Evolutionary conservation across 1,284 basidiomycete genomes (phyloP).

Genomic region (Cutaneotrichosporon daszewskae): DNA sequence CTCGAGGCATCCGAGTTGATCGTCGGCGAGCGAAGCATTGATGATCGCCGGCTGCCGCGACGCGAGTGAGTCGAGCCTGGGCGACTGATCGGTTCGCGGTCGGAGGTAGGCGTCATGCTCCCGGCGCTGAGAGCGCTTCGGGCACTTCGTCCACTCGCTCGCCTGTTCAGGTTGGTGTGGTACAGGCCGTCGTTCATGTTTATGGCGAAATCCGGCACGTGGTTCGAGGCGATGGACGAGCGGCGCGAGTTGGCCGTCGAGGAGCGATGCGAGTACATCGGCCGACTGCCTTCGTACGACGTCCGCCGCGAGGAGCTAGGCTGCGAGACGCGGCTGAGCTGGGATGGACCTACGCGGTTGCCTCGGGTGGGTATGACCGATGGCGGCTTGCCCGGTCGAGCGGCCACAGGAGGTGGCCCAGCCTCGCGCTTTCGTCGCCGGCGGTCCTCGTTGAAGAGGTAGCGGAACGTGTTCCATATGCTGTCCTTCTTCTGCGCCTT

Average conservation of each 20-base stretch:
- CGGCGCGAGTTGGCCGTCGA: slow-evolving; percentile 47
- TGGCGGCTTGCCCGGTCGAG: slow-evolving; percentile 5
- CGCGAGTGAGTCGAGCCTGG: slow-evolving; percentile 33
- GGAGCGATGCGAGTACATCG: slow-evolving; percentile 39
- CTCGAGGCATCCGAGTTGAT: slow-evolving; percentile 21
- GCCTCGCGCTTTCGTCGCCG: slow-evolving; percentile 42
- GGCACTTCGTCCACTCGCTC: slow-evolving; percentile 15
- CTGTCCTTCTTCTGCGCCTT: slow-evolving; percentile 39
- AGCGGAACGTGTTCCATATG: slow-evolving; percentile 49
- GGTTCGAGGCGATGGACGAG: slow-evolving; percentile 41
- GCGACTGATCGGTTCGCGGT: slow-evolving; percentile 34
- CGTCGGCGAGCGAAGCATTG: slow-evolving; percentile 28
- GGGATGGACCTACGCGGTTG: slow-evolving; percentile 23
- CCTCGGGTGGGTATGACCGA: slow-evolving; percentile 34
- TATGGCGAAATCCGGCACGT: slow-evolving; percentile 28
- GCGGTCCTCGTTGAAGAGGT: slow-evolving; percentile 50
- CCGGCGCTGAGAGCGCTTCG: slow-evolving; percentile 27
- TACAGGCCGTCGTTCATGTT: slow-evolving; percentile 27
- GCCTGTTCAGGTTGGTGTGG: slow-evolving; percentile 26
- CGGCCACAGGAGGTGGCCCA: background rate
- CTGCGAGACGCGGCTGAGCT: slow-evolving; percentile 16
- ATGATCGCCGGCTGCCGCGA: slow-evolving; percentile 26
- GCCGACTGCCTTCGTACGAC: slow-evolving; percentile 30
- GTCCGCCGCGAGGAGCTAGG: slow-evolving; percentile 23
- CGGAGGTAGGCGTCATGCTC: slow-evolving; percentile 45